phyloP scores from a whole-genome alignment of 176 grass and related monocot species.

The Pontederia crassipes region DNA sequence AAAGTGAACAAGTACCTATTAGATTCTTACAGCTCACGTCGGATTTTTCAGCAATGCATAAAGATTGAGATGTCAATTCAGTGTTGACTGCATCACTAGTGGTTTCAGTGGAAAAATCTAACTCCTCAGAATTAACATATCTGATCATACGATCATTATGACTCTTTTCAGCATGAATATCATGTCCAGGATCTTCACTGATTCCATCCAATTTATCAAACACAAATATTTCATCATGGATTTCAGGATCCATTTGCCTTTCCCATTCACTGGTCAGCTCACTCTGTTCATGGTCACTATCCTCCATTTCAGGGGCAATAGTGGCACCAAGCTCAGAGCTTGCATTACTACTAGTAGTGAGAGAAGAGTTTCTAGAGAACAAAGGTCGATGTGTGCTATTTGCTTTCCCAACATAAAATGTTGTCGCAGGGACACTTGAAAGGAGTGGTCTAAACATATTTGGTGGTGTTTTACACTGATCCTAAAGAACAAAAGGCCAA shows the following conservation, averaged over 20 bases:
- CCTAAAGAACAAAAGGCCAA: constrained; percentile 33
- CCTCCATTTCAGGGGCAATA: constrained; percentile 38
- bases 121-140: constrained; percentile 8
- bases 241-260: constrained; percentile 22
- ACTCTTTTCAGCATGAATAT: background rate
- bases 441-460: constrained; percentile 88
- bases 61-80: constrained; percentile 15
- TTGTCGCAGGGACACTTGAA: constrained; percentile 63
- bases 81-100: constrained; percentile 17
- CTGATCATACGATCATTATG: constrained; percentile 10
- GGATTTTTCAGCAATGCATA: constrained; percentile 22
- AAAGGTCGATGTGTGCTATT: constrained; percentile 38
- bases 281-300: constrained; percentile 34
- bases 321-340: constrained; percentile 38
- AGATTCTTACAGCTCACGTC: constrained; percentile 6
- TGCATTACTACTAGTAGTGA: constrained; percentile 61
- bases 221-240: constrained; percentile 65
- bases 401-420: constrained; percentile 45
- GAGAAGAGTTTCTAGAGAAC: constrained; percentile 59
- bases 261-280: constrained; percentile 49
- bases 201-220: constrained; percentile 70
- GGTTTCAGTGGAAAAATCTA: constrained; percentile 24
- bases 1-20: constrained; percentile 39
- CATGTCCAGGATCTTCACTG: constrained; percentile 35
- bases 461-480: constrained; percentile 71